A percentile compares a stretch with the other conserved stretches of the same genome.
Evolutionary conservation across 305 asterid species (phyloP).

Genomic region (Fraxinus floribunda): DNA sequence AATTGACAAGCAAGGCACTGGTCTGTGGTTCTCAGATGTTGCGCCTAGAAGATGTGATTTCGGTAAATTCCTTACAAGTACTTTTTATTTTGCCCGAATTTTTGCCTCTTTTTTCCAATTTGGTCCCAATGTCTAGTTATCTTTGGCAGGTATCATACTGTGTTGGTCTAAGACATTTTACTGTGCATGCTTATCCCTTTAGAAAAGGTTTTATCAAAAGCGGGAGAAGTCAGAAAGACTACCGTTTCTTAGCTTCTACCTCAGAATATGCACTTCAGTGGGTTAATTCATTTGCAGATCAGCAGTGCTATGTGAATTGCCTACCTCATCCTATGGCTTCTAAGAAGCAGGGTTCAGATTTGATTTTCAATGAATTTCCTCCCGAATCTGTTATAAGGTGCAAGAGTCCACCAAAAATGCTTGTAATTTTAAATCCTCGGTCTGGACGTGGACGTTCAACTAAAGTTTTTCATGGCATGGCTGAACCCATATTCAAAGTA

Average conservation of each 20-base stretch:
- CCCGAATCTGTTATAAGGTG: constrained; percentile 79
- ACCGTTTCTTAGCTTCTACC: constrained; percentile 74
- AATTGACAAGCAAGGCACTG: constrained; percentile 86
- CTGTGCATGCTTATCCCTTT: constrained; percentile 85
- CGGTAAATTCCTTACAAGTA: constrained; percentile 49
- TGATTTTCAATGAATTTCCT: constrained; percentile 68
- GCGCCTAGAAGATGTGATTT: constrained; percentile 74
- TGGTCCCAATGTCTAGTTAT: constrained; percentile 18
- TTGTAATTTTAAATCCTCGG: constrained; percentile 91
- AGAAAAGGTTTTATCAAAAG: constrained; percentile 53
- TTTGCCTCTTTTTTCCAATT: constrained; percentile 23
- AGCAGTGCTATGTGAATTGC: constrained; percentile 86
- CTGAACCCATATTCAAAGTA: constrained; percentile 94
- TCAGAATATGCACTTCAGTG: constrained; percentile 86
- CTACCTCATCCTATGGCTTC: constrained; percentile 90
- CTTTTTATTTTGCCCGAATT: not conserved
- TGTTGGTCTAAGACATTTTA: constrained; percentile 84
- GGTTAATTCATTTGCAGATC: constrained; percentile 97
- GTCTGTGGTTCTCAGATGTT: constrained; percentile 75
- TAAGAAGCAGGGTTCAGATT: constrained; percentile 66
- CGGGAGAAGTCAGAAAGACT: constrained; percentile 75
- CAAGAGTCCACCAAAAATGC: constrained; percentile 87
- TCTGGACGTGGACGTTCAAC: constrained; percentile 97
- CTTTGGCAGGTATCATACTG: constrained; percentile 78
- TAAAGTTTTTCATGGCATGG: constrained; percentile 82